Evolutionary conservation across 2,329 filamentous ascomycete species (phyloP).

Genomic region (Alternaria ethzedia): DNA sequence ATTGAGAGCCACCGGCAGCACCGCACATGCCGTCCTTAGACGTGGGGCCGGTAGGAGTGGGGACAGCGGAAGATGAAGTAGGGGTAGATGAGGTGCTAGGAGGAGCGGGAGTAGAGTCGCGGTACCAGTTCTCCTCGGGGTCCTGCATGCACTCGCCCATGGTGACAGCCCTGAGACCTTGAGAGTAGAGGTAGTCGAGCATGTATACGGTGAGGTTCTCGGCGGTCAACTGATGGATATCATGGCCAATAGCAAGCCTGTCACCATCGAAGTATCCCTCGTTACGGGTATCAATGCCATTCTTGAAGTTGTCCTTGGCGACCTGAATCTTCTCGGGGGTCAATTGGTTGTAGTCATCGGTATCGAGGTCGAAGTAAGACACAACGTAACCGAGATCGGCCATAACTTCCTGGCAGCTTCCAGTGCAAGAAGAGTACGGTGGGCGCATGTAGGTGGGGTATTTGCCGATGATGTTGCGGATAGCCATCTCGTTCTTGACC

Average conservation of each 20-base stretch:
- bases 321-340: slow-evolving; percentile 37
- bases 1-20: slow-evolving; percentile 15
- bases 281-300: slow-evolving; percentile 43
- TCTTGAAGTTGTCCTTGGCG: slow-evolving; percentile 49
- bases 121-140: slow-evolving; percentile 56
- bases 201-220: slow-evolving; percentile 53
- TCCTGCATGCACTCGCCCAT: slow-evolving; percentile 58
- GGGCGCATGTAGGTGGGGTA: slow-evolving; percentile 63
- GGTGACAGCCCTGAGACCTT: slow-evolving; percentile 54
- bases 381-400: slow-evolving; percentile 62
- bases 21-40: slow-evolving; percentile 33
- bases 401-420: slow-evolving; percentile 49
- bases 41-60: slow-evolving; percentile 28
- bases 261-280: slow-evolving; percentile 24
- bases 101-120: slow-evolving; percentile 44
- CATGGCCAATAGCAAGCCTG: slow-evolving; percentile 62
- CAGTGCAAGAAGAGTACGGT: slow-evolving; percentile 56
- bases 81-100: slow-evolving; percentile 37
- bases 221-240: slow-evolving; percentile 56
- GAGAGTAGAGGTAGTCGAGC: slow-evolving; percentile 47
- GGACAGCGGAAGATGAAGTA: slow-evolving; percentile 15
- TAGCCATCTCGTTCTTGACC: slow-evolving; percentile 61
- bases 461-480: slow-evolving; percentile 61
- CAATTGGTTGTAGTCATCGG: slow-evolving; percentile 54
- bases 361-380: slow-evolving; percentile 66